Base-by-base conservation (phyloP, 192 early-diverging fungal species). In the Phlyctochytrium planicorne region DNA sequence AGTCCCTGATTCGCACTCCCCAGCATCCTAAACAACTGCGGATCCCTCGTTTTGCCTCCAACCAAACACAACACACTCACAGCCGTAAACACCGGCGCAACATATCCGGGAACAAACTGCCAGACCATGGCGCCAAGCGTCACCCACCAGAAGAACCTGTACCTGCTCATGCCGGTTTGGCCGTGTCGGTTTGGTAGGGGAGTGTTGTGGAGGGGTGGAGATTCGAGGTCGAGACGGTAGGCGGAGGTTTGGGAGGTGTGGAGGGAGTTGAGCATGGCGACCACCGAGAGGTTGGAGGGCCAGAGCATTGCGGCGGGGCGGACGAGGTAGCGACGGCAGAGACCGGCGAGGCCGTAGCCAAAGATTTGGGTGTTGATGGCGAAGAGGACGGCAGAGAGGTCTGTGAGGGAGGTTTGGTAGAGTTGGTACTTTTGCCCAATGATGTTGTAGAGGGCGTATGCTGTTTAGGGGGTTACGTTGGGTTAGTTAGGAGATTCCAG, bases 241-340 rank as follows among this genome's bases (percentile, higher is more conserved):
- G n/a, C n/a, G n/a, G n/a, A n/a, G n/a, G n/a, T n/a, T n/a, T n/a
- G n/a, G n/a, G n/a, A n/a, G 52, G 87, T 82, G 69, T 95, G 91
- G 50, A 94, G 81, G 2, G 90, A 87, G 23, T 86, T 84, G 78
- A 92, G 93, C 30, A 94, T 75, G 20, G 89, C 84, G 47, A 91
- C 87, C 36, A 85, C 87, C 47, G 33, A 63, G 23, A 65, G 31
- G 56, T 83, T 88, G 2, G 79, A 62, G 12, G 93, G 93, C 92
- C 92, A 97, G 47, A 93, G 80, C 93, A 96, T 94, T 3, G 87
- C 78, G 2, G 90, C 78, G 20, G 93, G 93, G 37, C 89, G 86
- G 3, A 96, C 93, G 23, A 96, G 81, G 75, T 87, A 92, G 24
- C 84, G 80, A 32, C 91, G 87, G 61, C 79, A 82, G 30, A 88